These are phyloP conservation scores for Pestalotiopsis sp. DNA, from an alignment of 2,329 filamentous ascomycete species.

Conservation along the genomic window DNA sequence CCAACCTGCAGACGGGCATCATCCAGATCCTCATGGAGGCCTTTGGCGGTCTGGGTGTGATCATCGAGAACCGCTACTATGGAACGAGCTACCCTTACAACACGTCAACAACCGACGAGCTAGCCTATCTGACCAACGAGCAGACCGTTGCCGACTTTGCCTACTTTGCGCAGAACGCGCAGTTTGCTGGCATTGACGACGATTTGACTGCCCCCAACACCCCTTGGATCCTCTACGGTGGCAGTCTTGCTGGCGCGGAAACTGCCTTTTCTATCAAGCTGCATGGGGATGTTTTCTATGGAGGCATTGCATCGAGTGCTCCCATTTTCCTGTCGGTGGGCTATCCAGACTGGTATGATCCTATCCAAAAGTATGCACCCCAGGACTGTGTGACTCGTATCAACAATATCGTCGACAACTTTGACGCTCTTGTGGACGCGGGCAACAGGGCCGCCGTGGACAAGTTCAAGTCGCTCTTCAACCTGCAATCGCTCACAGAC, in stretches of 20 bases:
- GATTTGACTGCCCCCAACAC: slow-evolving; percentile 45
- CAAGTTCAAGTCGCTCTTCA: slow-evolving; percentile 50
- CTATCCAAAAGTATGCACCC: slow-evolving; percentile 51
- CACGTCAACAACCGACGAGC: slow-evolving; percentile 49
- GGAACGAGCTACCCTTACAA: slow-evolving; percentile 51
- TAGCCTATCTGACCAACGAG: slow-evolving; percentile 52
- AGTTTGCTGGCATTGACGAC: slow-evolving; percentile 44
- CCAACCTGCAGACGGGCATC: slow-evolving; percentile 37
- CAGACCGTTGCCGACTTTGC: slow-evolving; percentile 56
- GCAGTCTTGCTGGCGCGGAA: slow-evolving; percentile 32
- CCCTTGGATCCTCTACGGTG: slow-evolving; percentile 37
- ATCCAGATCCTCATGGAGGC: slow-evolving; percentile 58
- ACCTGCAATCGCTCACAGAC: slow-evolving; percentile 45
- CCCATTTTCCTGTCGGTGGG: slow-evolving; percentile 42
- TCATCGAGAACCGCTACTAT: slow-evolving; percentile 56
- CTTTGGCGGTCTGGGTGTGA: slow-evolving; percentile 56
- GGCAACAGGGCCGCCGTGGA: slow-evolving; percentile 45
- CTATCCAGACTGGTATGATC: slow-evolving; percentile 53
- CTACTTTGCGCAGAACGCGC: slow-evolving; percentile 52
- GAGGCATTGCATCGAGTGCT: slow-evolving; percentile 51
- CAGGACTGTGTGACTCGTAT: slow-evolving; percentile 52
- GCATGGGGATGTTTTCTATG: slow-evolving; percentile 48
- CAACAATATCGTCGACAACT: slow-evolving; percentile 51
- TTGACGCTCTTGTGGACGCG: slow-evolving; percentile 47
- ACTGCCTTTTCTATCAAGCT: slow-evolving; percentile 46